A percentile compares a stretch with the other conserved stretches of the same genome.
These are phyloP conservation scores for Pleurozium schreberi DNA, from an alignment of 225 moss, liverwort and hornwort genomes.

Conservation along the genomic window DNA sequence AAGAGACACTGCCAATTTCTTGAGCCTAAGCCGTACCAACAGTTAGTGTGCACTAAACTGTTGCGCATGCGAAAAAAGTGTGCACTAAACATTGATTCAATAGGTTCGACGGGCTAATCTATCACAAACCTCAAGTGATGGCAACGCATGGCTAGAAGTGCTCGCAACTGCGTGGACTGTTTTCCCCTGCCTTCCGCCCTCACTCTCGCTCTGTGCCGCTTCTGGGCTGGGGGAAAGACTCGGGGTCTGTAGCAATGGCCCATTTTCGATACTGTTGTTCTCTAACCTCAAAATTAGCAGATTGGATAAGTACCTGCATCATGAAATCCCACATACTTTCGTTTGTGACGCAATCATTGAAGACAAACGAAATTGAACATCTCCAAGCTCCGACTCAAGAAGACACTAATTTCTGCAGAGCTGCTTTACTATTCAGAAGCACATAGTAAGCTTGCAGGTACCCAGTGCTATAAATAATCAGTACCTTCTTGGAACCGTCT, in stretches of 20 bases:
- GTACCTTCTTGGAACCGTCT: background rate
- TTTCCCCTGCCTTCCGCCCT: slow-evolving; percentile 34
- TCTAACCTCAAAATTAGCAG: slow-evolving; percentile 60
- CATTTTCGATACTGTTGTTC: slow-evolving; percentile 72
- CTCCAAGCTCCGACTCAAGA: background rate
- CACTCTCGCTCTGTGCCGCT: background rate
- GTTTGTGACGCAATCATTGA: background rate
- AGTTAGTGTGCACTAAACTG: background rate
- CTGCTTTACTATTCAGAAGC: background rate
- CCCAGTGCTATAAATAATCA: background rate
- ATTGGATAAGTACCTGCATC: slow-evolving; percentile 50
- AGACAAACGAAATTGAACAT: background rate
- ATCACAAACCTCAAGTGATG: slow-evolving; percentile 36
- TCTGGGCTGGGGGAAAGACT: slow-evolving; percentile 4
- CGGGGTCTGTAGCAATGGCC: slow-evolving; percentile 26
- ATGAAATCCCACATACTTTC: background rate
- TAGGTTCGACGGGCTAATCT: background rate
- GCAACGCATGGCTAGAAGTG: slow-evolving; percentile 20
- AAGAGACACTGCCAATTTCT: background rate
- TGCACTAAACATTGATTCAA: background rate
- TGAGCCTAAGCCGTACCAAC: background rate
- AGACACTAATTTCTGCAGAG: background rate
- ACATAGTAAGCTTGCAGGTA: background rate
- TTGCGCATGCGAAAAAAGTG: background rate
- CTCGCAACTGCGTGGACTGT: slow-evolving; percentile 20